Conservation (phyloP, 2,329 filamentous ascomycete species). For the Aureobasidium uvarum region DNA sequence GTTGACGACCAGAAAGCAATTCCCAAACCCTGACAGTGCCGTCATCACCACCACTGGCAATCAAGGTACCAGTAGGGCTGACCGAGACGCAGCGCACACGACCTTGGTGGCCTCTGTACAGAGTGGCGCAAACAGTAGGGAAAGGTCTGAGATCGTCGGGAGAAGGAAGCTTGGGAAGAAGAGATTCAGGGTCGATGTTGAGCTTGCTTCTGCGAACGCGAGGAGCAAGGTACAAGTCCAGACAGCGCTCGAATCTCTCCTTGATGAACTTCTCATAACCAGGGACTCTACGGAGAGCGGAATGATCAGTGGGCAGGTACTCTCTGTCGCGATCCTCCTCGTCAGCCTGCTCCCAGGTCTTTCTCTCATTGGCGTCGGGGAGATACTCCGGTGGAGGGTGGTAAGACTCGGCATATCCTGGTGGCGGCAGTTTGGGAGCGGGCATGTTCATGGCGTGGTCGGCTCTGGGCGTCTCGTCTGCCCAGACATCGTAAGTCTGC, state of each 20-base stretch:
- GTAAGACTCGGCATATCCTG: slow-evolving; percentile 93
- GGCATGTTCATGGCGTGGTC: slow-evolving; percentile 93
- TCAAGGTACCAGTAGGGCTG: slow-evolving; percentile 78
- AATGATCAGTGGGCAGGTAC: slow-evolving; percentile 78
- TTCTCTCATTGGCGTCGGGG: slow-evolving; percentile 78
- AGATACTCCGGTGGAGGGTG: slow-evolving; percentile 95
- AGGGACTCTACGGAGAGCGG: slow-evolving; percentile 84
- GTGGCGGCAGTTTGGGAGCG: slow-evolving; percentile 87
- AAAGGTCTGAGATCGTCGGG: slow-evolving; percentile 94
- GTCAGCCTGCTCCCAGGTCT: slow-evolving; percentile 80
- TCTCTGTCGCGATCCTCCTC: slow-evolving; percentile 89
- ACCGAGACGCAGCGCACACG: slow-evolving; percentile 81
- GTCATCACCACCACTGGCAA: slow-evolving; percentile 93
- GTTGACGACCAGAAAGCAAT: slow-evolving; percentile 76
- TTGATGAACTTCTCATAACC: slow-evolving; percentile 89
- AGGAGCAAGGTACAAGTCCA: slow-evolving; percentile 93
- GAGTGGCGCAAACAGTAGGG: slow-evolving; percentile 81
- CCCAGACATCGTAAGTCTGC: slow-evolving; percentile 88
- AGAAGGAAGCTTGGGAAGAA: slow-evolving; percentile 88
- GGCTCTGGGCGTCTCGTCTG: slow-evolving; percentile 77
- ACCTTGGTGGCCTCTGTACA: slow-evolving; percentile 85
- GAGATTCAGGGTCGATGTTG: slow-evolving; percentile 91
- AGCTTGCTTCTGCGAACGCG: slow-evolving; percentile 88
- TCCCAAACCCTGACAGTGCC: slow-evolving; percentile 91
- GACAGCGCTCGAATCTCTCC: slow-evolving; percentile 90